Evolutionary conservation across 2,329 filamentous ascomycete species (phyloP), one percentile per base, ranked within the genome.

Genomic region (Fusarium bulbicola): DNA sequence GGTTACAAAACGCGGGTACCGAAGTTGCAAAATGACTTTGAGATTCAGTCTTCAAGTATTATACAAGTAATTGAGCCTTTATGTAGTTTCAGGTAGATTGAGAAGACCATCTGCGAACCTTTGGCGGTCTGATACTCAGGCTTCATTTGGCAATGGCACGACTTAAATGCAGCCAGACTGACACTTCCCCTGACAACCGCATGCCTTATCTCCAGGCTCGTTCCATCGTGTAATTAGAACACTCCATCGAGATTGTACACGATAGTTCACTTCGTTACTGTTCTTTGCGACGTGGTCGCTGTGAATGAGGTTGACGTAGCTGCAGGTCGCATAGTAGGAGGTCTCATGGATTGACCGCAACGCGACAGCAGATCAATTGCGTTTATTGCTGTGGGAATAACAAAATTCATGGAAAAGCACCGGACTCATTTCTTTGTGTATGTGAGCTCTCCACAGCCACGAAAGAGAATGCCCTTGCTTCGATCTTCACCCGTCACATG

Each of bases 141-240:
- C 30, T 24, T 14, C 21, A 24, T 12, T 7, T 34, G 30, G 12
- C n/a, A 34, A 9, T 34, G n/a, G 4, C 5, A 6, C n/a, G 7
- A 26, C n/a, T 52, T 26, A 34, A 12, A 52, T 15, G 12, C 16
- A 20, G 12, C 9, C 30, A 50, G n/a, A 1, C 47, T 20, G 16
- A 34, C 32, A 34, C 32, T 34, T 34, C 32, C 32, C 7, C 32
- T 1, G 32, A 9, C 4, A 34, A 34, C 32, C 32, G 15, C 16
- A 34, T 34, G 15, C 32, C 9, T 20, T 6, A 8, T 24, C 6
- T 52, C 16, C 16, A 15, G 30, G n/a, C n/a, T 34, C 12, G 2
- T 6, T 20, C 6, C 30, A 9, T 2, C 3, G 12, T 24, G 6
- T 0, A 20, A 20, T 7, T 8, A 3, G 0, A 15, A 11, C 1